Evolutionary conservation across 371 early-diverging fungal genomes (phyloP).

Genomic region (Nosema muscidifuracis): DNA sequence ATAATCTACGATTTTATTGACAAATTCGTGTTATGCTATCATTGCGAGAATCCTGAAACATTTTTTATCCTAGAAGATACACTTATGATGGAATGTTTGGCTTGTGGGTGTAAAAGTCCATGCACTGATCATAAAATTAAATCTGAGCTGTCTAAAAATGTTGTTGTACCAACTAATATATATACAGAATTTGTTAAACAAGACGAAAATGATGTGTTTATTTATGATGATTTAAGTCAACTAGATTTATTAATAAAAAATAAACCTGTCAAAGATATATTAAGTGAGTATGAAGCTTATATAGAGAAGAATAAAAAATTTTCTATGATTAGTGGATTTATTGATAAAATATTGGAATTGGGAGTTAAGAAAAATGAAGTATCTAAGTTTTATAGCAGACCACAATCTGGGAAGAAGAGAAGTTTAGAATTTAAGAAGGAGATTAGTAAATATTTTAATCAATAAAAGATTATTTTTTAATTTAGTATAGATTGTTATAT

Average conservation of each 20-base stretch:
- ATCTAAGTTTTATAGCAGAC: conserved; percentile 33
- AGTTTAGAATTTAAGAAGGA: conserved; percentile 42
- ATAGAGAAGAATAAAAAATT: conserved; percentile 29
- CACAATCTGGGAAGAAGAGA: conserved; percentile 35
- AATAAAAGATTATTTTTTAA: too few species aligned
- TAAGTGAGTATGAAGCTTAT: conserved; percentile 23
- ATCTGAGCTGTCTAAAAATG: conserved; percentile 50
- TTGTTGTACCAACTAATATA: conserved; percentile 2
- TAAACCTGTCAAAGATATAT: background rate
- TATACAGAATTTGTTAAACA: conserved; percentile 1
- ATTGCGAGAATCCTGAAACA: conserved; percentile 95
- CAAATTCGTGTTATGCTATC: conserved; percentile 83
- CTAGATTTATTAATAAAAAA: background rate
- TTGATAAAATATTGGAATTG: conserved; percentile 19
- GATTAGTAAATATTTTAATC: conserved; percentile 31
- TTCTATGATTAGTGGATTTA: conserved; percentile 16
- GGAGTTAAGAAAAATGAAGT: conserved; percentile 35
- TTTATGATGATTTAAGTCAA: background rate
- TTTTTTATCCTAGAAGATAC: conserved; percentile 64
- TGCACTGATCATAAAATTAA: conserved; percentile 50
- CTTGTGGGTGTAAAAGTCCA: conserved; percentile 54
- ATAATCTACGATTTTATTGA: conserved; percentile 85
- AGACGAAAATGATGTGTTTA: background rate
- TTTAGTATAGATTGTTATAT: too few species aligned
- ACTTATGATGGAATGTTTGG: conserved; percentile 53